These are phyloP conservation scores for Discostella stelligera DNA, from an alignment of 352 stramenopile species.

Conservation along the genomic window DNA sequence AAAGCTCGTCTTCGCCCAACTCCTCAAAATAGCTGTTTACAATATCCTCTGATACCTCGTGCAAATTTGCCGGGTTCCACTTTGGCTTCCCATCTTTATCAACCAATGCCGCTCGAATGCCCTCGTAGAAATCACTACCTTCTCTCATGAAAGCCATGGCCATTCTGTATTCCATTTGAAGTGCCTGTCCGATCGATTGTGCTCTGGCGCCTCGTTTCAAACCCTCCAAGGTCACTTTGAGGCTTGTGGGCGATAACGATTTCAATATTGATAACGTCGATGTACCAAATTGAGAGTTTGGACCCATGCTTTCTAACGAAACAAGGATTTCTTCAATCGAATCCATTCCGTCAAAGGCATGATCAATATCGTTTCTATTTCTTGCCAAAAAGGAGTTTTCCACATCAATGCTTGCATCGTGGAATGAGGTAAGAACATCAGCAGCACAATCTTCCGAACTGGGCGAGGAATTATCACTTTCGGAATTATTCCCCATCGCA, in stretches of 20 bases:
- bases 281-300: slow-evolving; percentile 78
- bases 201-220: slow-evolving; percentile 87
- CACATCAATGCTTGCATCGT: slow-evolving; percentile 50
- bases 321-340: slow-evolving; percentile 80
- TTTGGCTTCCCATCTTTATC: slow-evolving; percentile 93
- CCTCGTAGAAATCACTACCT: slow-evolving; percentile 93
- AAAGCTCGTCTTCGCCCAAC: slow-evolving; percentile 55
- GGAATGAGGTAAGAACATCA: slow-evolving; percentile 64
- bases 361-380: slow-evolving; percentile 87
- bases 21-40: slow-evolving; percentile 64
- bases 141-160: slow-evolving; percentile 64
- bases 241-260: slow-evolving; percentile 89
- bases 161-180: slow-evolving; percentile 92
- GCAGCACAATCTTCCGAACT: slow-evolving; percentile 28
- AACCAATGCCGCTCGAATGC: slow-evolving; percentile 92
- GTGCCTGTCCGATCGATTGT: slow-evolving; percentile 84
- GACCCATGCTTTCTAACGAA: slow-evolving; percentile 45
- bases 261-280: slow-evolving; percentile 86
- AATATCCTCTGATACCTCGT: slow-evolving; percentile 57
- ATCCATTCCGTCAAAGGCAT: slow-evolving; percentile 85
- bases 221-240: slow-evolving; percentile 93
- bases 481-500: background rate
- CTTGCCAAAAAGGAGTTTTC: slow-evolving; percentile 80
- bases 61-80: slow-evolving; percentile 81
- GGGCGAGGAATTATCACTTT: slow-evolving; percentile 7